Evolutionary conservation across 208 protist genomes (phyloP).

Genomic region (Leishmania tropica): DNA sequence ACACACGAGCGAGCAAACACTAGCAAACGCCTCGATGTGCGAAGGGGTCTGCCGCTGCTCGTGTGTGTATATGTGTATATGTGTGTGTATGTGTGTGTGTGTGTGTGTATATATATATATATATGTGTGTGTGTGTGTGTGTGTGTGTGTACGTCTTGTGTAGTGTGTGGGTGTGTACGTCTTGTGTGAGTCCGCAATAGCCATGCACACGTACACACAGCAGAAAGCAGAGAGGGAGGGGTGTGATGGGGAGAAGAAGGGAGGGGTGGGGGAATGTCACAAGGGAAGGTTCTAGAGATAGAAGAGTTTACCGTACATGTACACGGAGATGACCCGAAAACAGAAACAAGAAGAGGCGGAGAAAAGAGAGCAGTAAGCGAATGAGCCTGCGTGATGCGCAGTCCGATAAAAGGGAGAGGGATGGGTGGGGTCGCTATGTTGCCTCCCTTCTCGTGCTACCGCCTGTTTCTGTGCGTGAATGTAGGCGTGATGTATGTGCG

Average conservation of each 20-base stretch:
- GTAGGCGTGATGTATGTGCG: background rate
- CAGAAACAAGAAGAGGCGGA: background rate
- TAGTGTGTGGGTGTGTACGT: background rate
- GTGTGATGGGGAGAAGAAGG: background rate
- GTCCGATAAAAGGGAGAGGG: background rate
- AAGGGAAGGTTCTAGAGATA: background rate
- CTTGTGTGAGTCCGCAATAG: background rate
- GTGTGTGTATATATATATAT: background rate
- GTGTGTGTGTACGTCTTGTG: background rate
- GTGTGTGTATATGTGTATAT: background rate
- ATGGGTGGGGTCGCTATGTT: background rate
- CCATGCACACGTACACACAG: background rate
- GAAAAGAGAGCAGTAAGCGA: background rate
- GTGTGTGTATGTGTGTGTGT: too few species aligned
- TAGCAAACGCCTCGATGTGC: background rate
- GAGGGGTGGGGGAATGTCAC: background rate
- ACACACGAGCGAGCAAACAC: background rate
- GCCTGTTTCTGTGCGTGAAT: background rate
- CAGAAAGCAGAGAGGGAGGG: background rate
- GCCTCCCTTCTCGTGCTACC: background rate
- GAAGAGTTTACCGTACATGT: constrained; percentile 8
- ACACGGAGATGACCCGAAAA: background rate
- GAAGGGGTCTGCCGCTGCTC: background rate
- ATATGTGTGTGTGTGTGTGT: background rate
- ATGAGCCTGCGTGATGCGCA: background rate